Conservation (phyloP, 2,329 filamentous ascomycete species). For the Botrytis pseudocinerea region DNA sequence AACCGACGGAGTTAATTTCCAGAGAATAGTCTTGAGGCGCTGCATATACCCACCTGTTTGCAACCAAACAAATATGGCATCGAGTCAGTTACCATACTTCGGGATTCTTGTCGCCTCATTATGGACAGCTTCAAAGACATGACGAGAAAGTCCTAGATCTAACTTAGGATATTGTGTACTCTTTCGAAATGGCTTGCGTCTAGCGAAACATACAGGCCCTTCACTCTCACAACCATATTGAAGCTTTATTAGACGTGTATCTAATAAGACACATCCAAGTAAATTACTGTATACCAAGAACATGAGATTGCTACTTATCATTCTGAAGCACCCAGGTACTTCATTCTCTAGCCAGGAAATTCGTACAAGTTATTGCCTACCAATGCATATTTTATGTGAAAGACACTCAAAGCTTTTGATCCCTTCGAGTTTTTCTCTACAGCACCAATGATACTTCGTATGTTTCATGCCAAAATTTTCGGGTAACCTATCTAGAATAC, state of each 20-base stretch:
- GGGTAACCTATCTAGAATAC: neutral
- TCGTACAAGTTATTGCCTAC: rapidly evolving
- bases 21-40: rapidly evolving
- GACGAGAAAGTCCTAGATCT: neutral
- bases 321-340: neutral
- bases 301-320: too few relatives aligned
- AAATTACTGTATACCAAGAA: neutral
- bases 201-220: rapidly evolving
- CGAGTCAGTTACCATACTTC: rapidly evolving
- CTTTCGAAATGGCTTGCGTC: rapidly evolving
- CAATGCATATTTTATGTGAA: rapidly evolving
- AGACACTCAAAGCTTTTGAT: rapidly evolving
- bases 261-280: neutral
- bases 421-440: neutral
- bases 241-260: neutral
- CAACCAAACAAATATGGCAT: neutral
- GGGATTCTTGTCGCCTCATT: neutral
- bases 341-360: neutral
- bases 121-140: neutral
- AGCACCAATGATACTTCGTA: neutral
- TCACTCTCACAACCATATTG: rapidly evolving
- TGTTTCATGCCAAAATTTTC: rapidly evolving
- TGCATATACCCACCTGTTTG: rapidly evolving
- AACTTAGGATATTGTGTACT: rapidly evolving
- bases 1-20: neutral